A percentile compares a stretch with the other conserved stretches of the same genome.
Evolutionary conservation across 2,329 filamentous ascomycete genomes (phyloP).

Genomic region (Westerdykella aurantiaca): DNA sequence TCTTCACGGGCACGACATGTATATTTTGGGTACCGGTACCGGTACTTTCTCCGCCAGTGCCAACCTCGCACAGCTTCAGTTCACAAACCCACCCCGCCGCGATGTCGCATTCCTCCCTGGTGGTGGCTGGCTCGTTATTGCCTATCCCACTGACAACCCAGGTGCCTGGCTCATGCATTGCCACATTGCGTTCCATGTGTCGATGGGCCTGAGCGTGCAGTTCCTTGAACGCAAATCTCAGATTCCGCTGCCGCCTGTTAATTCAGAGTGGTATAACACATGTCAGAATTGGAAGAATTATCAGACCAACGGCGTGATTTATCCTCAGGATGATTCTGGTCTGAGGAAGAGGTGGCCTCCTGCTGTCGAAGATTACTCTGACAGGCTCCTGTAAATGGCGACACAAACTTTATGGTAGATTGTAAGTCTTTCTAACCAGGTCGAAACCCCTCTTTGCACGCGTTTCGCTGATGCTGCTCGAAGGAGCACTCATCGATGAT

Average conservation of each 20-base stretch:
- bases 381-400: neutral
- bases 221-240: constrained; percentile 17
- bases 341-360: constrained; percentile 31
- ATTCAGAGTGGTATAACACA: constrained; percentile 23
- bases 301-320: constrained; percentile 22
- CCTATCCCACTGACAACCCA: constrained; percentile 46
- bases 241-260: constrained; percentile 15
- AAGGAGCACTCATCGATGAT: neutral
- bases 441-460: too few species aligned
- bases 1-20: constrained; percentile 49
- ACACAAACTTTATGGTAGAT: too few species aligned
- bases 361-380: constrained; percentile 1
- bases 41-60: constrained; percentile 22
- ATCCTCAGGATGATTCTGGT: constrained; percentile 38
- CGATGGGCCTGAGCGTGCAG: constrained; percentile 15
- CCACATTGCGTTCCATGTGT: constrained; percentile 19
- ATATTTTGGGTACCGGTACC: constrained; percentile 42
- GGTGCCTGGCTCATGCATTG: constrained; percentile 36
- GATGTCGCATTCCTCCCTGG: constrained; percentile 26
- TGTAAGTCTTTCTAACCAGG: too few species aligned
- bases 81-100: constrained; percentile 27
- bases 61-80: constrained; percentile 20
- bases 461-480: too few species aligned
- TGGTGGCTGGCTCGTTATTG: constrained; percentile 42
- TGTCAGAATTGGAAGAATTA: constrained; percentile 29